Base-by-base conservation (phyloP, 345 rosid genomes). In the Eucalyptus sp. region DNA sequence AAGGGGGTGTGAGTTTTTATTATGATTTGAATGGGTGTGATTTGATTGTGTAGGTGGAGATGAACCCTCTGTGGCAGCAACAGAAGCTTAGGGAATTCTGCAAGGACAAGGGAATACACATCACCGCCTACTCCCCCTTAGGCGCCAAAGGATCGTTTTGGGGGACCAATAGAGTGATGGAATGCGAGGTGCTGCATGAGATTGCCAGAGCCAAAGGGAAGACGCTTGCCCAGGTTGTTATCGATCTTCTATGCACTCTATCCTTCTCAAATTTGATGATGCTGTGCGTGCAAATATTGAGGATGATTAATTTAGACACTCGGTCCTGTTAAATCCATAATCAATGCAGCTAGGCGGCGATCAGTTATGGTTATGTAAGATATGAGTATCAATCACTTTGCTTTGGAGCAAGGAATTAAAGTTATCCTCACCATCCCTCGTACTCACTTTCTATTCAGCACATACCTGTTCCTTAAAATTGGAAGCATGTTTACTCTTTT, bases 31-130 rank as follows among this genome's bases (percentile, higher is more conserved):
- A 56, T 33, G 31, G 33, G 4, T 46, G 5, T 33, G 37, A 87
- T 84, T 58, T 14, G 33, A 27, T 48, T 86, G 18, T 25, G 27
- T 15, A 93, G 94, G 93, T 93, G 84, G 94, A 94, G 90, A 79
- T 94, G 88, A 91, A 90, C 52, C 89, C 90, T 11, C 44, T 80
- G 1, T 93, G 94, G 94, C 92, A 80, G 83, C 95, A 93, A 83
- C 88, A 91, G 87, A 89, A 91, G 86, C 60, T 92, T 46, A 89
- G 89, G 46, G 91, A 88, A 22, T 89, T 89, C 31, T 92, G 93
- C 29, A 18, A 90, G 49, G 84, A 68, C 8, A 91, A 91, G 31
- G 90, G 92, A 7, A 89, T 92, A 7, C 89, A 85, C 12, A 52
- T 93, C 20, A 89, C 84, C 6, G 95, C 94, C 2, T 93, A 84